These are phyloP conservation scores for Apophysomyces variabilis DNA, from an alignment of 371 early-diverging fungal species.

Conservation along the genomic window DNA sequence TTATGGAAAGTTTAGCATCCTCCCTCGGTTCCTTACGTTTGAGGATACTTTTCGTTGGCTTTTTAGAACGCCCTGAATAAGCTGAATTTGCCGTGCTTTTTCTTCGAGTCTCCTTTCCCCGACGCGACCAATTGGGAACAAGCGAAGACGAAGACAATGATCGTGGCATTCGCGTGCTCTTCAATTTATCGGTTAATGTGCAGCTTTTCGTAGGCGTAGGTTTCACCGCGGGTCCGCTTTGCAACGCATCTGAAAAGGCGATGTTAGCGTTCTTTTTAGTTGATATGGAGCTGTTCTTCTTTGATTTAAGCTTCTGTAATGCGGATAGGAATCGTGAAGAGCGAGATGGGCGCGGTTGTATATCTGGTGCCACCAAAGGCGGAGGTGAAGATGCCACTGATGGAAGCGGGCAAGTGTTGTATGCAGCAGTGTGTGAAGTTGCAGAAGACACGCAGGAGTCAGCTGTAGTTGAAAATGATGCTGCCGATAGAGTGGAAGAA, in stretches of 20 bases:
- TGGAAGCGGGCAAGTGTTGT: constrained; percentile 6
- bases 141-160: constrained; percentile 18
- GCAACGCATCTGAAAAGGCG: not conserved
- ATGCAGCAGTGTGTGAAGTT: constrained; percentile 8
- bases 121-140: constrained; percentile 9
- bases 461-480: constrained; percentile 3
- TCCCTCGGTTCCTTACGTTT: not conserved
- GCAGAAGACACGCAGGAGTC: constrained; percentile 9
- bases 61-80: not conserved
- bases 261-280: not conserved
- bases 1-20: not conserved
- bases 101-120: not conserved
- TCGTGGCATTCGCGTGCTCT: constrained; percentile 15
- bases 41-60: not conserved
- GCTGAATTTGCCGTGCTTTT: constrained; percentile 1
- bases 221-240: constrained; percentile 3
- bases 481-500: constrained; percentile 5
- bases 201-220: constrained; percentile 16
- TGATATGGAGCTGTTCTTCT: not conserved
- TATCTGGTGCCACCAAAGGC: not conserved
- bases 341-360: constrained; percentile 3
- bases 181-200: constrained; percentile 21
- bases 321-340: constrained; percentile 19
- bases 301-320: constrained; percentile 13
- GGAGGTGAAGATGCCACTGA: constrained; percentile 6